These are phyloP conservation scores for Tagetes erecta DNA, from an alignment of 129 eudicot species.

Conservation along the genomic window DNA sequence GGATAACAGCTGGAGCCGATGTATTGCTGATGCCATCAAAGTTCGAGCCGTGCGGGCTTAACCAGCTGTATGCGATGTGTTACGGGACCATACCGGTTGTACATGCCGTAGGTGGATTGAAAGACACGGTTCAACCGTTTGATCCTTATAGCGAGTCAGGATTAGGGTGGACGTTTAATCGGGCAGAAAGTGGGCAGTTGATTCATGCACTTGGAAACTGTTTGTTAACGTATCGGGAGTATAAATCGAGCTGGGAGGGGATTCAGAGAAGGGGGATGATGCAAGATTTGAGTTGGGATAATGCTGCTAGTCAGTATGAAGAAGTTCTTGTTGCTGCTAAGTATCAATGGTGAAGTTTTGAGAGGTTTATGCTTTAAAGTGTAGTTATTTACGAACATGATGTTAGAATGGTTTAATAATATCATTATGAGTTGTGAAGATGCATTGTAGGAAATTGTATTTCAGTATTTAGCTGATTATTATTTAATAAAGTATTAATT, in stretches of 20 bases:
- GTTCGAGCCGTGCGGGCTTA: conserved; percentile 96
- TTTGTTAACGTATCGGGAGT: conserved; percentile 63
- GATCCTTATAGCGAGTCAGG: conserved; percentile 79
- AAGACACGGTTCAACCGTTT: conserved; percentile 84
- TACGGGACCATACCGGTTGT: conserved; percentile 91
- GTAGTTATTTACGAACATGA: not conserved
- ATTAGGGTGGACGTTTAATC: conserved; percentile 78
- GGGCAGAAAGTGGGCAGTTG: conserved; percentile 61
- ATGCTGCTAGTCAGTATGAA: conserved; percentile 69
- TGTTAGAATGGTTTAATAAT: not conserved
- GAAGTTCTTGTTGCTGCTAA: conserved; percentile 86
- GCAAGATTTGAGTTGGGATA: conserved; percentile 84
- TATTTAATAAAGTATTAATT: not conserved
- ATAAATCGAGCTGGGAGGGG: conserved; percentile 81
- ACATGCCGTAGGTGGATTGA: conserved; percentile 94
- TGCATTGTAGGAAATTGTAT: not conserved
- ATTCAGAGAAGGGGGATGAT: conserved; percentile 80
- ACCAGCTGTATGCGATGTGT: conserved; percentile 86
- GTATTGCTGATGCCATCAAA: conserved; percentile 90
- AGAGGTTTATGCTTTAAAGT: not conserved
- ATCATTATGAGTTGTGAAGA: not conserved
- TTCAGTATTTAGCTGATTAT: not conserved
- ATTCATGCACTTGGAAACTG: conserved; percentile 84
- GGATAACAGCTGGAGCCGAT: conserved; percentile 94
- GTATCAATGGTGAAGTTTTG: conserved; percentile 66